These are phyloP conservation scores for Ascochyta lentis DNA, from an alignment of 2,329 filamentous ascomycete species.

Conservation along the genomic window DNA sequence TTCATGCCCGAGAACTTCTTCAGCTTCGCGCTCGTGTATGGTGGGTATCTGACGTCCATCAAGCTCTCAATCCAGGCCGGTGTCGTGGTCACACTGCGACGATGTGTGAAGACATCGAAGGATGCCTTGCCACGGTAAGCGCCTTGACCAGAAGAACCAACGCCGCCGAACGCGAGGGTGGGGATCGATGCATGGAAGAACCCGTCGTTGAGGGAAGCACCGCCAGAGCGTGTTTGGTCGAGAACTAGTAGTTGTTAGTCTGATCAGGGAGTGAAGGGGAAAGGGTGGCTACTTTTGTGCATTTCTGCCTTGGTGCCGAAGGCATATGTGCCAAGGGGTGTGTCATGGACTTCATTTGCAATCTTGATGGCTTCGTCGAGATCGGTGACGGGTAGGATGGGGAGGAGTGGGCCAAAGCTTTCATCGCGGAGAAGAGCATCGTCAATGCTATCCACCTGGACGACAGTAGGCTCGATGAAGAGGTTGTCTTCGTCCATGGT, in stretches of 20 bases:
- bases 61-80: constrained; percentile 72
- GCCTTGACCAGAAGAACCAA: constrained; percentile 79
- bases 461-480: constrained; percentile 91
- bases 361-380: constrained; percentile 86
- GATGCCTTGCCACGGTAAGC: constrained; percentile 78
- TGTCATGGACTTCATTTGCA: constrained; percentile 81
- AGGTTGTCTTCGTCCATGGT: constrained; percentile 78
- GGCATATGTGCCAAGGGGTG: constrained; percentile 81
- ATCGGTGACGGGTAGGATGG: constrained; percentile 76
- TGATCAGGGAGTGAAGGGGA: background rate
- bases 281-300: constrained; percentile 64
- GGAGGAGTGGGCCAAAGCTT: constrained; percentile 91
- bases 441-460: constrained; percentile 76
- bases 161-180: constrained; percentile 80
- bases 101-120: constrained; percentile 73
- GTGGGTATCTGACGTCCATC: constrained; percentile 71
- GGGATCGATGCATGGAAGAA: constrained; percentile 75
- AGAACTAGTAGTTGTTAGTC: constrained; percentile 44
- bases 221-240: constrained; percentile 57
- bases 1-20: constrained; percentile 59
- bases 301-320: constrained; percentile 85
- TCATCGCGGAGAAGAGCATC: constrained; percentile 84
- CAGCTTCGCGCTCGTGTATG: constrained; percentile 63
- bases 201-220: constrained; percentile 61
- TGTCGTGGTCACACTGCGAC: constrained; percentile 65